Evolutionary conservation across 305 asterid species (phyloP).

Genomic region (Solanum hybrid): DNA sequence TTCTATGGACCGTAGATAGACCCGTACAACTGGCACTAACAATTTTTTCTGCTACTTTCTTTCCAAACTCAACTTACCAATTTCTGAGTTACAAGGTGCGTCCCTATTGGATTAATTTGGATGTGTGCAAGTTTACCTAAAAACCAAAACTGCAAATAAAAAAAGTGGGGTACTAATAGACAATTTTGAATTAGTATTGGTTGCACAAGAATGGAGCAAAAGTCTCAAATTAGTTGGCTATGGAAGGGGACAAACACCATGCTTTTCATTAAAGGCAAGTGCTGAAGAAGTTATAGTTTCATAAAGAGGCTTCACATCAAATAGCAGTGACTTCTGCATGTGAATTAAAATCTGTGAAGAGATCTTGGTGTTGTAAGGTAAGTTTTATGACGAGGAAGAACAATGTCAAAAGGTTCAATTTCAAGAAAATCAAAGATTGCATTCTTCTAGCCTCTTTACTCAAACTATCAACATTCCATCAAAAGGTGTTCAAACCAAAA

Average conservation of each 20-base stretch:
- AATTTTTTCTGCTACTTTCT: too few relatives aligned
- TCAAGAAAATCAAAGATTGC: background rate
- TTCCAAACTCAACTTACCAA: too few relatives aligned
- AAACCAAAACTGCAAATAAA: background rate
- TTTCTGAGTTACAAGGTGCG: background rate
- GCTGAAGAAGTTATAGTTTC: background rate
- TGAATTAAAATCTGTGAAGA: background rate
- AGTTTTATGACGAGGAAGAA: background rate
- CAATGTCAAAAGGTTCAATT: background rate
- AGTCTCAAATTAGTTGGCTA: background rate
- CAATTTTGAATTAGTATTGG: background rate
- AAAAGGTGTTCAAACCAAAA: background rate
- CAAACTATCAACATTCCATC: background rate
- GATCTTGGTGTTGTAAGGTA: background rate
- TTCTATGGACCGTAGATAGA: too few relatives aligned
- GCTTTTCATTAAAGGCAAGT: background rate
- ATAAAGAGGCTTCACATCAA: background rate
- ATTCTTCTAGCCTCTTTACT: background rate
- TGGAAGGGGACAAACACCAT: background rate
- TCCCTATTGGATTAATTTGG: background rate
- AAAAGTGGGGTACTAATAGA: background rate
- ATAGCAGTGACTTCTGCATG: background rate
- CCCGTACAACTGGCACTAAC: too few relatives aligned
- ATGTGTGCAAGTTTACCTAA: background rate
- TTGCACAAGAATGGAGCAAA: background rate